Base-by-base conservation (phyloP, 108 stramenopile species). In the Poteriospumella lacustris region DNA sequence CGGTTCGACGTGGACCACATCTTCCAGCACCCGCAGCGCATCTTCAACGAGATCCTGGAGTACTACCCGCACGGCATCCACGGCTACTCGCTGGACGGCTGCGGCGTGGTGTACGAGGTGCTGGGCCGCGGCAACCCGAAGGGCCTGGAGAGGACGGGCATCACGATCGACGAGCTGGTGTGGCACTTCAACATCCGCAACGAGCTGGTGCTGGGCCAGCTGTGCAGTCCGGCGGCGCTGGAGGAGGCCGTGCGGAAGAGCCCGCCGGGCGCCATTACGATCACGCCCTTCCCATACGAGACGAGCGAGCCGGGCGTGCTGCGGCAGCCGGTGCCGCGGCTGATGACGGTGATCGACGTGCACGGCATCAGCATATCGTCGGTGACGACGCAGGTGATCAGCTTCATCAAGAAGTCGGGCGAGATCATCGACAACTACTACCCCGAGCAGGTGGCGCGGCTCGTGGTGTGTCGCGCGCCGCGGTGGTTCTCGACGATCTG, bases 101-200 rank as follows among this genome's bases (percentile, higher is more conserved):
- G 26, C 31, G 33, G 26, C 9, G 70, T 73, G 26, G 43, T 44
- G 31, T 73, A 73, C 36, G 70, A 73, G 41, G 5, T 73, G 31
- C 41, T 73, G 5, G 70, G 70, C 9, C 26, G 36, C 26, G 70
- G 70, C 28, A 42, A 73, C 42, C 31, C 70, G 5, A 38, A 38
- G 12, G 70, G 26, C 5, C 42, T 73, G 28, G 36, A 73, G 47
- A 24, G 3, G 3, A 73, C 70, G 36, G 70, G 70, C 3, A 42
- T 42, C 31, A 3, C 41, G 26, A n/a, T 56, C 9, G 70, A 73
- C 31, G 43, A 44, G 15, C 33, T 73, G 41, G 44, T 73, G 5
- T 73, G 70, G 70, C 70, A 73, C 41, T 73, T 73, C 41, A 56
- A 15, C n/a, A 12, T 73, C 26, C 36, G 70, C 5, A 73, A 73